Evolutionary conservation across 2,329 filamentous ascomycete genomes (phyloP).

Genomic region (Hymenoscyphus linearis): DNA sequence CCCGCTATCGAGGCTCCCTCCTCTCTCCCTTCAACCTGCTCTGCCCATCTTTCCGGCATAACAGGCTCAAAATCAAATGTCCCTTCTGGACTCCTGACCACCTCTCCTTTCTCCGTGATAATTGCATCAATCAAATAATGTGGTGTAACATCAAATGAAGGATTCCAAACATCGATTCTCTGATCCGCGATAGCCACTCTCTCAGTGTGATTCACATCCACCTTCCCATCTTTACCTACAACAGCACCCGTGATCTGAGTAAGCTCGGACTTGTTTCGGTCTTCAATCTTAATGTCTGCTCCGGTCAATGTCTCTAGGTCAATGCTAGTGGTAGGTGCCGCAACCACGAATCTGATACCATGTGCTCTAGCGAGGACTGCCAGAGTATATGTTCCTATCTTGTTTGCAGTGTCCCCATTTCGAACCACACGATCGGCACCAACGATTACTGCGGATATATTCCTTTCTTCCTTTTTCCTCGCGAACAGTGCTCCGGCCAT

Average conservation of each 20-base stretch:
- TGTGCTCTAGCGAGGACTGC: conserved; percentile 87
- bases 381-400: conserved; percentile 91
- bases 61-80: conserved; percentile 59
- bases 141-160: conserved; percentile 93
- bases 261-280: conserved; percentile 75
- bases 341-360: conserved; percentile 89
- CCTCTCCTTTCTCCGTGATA: conserved; percentile 85
- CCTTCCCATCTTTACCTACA: conserved; percentile 54
- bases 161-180: conserved; percentile 88
- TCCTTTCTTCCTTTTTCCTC: conserved; percentile 53
- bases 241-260: conserved; percentile 78
- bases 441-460: conserved; percentile 83
- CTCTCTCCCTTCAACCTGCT: conserved; percentile 16
- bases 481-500: conserved; percentile 87
- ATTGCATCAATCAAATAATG: conserved; percentile 85
- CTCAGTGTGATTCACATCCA: conserved; percentile 59
- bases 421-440: conserved; percentile 92
- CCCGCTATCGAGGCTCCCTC: background rate
- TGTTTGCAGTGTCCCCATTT: conserved; percentile 97
- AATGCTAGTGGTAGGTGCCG: conserved; percentile 90
- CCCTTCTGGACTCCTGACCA: conserved; percentile 69
- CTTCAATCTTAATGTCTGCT: conserved; percentile 80
- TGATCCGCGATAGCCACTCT: conserved; percentile 73
- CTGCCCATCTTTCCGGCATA: conserved; percentile 50
- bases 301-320: conserved; percentile 77